A percentile compares a stretch with the other conserved stretches of the same genome.
Conservation (phyloP, 2,329 filamentous ascomycete species). For the Lecanosticta acicola region DNA sequence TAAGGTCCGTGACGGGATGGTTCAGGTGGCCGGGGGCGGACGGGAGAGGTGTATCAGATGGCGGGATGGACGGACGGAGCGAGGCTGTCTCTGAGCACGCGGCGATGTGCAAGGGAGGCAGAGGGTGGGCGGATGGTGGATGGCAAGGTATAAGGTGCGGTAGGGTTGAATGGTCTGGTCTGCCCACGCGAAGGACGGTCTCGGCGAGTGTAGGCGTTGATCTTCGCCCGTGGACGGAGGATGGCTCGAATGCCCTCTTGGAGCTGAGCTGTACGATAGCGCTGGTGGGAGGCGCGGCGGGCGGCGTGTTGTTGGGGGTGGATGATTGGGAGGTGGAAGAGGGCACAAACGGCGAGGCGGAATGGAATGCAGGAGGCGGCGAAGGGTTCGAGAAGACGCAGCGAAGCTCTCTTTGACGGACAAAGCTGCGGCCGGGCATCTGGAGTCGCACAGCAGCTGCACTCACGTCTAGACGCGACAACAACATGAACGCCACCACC, state of each 20-base stretch:
- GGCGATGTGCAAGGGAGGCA: slow-evolving; percentile 3
- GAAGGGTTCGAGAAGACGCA: slow-evolving; percentile 4
- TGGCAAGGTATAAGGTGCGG: no score
- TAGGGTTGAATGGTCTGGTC: no score
- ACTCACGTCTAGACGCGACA: neutral
- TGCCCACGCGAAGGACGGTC: neutral
- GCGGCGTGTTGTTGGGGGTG: neutral
- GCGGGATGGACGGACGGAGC: slow-evolving; percentile 3
- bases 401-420: neutral
- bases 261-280: neutral
- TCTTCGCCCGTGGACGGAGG: neutral
- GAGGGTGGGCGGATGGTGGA: slow-evolving; percentile 3
- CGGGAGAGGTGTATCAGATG: slow-evolving; percentile 1
- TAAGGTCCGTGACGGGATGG: slow-evolving; percentile 4
- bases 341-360: neutral
- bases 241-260: neutral
- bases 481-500: neutral
- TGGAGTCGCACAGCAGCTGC: neutral
- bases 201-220: slow-evolving; percentile 3
- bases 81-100: slow-evolving; percentile 3
- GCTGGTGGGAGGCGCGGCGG: neutral
- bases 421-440: neutral
- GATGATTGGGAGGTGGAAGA: no score
- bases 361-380: slow-evolving; percentile 1
- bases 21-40: slow-evolving; percentile 3